These are phyloP conservation scores for Massariosphaeria phaeospora DNA, from an alignment of 495 filamentous ascomycete species.

Conservation along the genomic window DNA sequence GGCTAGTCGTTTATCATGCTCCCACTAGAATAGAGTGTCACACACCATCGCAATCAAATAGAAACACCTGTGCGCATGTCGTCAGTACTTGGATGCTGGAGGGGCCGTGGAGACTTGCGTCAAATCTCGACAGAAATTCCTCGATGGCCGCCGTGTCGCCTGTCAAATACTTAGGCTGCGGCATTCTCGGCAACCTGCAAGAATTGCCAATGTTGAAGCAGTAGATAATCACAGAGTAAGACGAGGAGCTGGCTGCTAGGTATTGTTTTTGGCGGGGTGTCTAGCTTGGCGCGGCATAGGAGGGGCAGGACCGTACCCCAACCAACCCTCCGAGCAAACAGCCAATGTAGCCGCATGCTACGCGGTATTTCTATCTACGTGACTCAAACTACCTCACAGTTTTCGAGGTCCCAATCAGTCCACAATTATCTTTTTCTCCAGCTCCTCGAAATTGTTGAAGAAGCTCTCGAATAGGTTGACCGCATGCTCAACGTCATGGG, in stretches of 20 bases:
- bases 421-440: conserved; percentile 76
- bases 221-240: background rate
- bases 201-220: background rate
- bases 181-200: conserved; percentile 13
- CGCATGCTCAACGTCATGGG: conserved; percentile 80
- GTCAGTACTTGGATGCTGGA: background rate
- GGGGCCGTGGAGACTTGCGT: conserved; percentile 58
- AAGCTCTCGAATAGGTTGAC: conserved; percentile 85
- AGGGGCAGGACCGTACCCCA: too few species aligned
- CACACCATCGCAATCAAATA: conserved; percentile 96
- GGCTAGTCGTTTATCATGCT: too few species aligned
- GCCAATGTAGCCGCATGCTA: too few species aligned
- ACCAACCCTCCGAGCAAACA: too few species aligned
- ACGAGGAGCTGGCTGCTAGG: background rate
- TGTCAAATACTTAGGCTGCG: conserved; percentile 66
- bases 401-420: conserved; percentile 46
- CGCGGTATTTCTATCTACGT: background rate
- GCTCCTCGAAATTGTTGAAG: conserved; percentile 71
- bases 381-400: conserved; percentile 16
- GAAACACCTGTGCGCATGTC: conserved; percentile 61
- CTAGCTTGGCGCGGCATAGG: background rate
- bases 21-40: conserved; percentile 26
- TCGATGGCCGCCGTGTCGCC: conserved; percentile 69
- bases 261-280: conserved; percentile 21
- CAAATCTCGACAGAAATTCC: conserved; percentile 82